phyloP scores from a whole-genome alignment of 140 eudicot species.

The Stevia rebaudiana region DNA sequence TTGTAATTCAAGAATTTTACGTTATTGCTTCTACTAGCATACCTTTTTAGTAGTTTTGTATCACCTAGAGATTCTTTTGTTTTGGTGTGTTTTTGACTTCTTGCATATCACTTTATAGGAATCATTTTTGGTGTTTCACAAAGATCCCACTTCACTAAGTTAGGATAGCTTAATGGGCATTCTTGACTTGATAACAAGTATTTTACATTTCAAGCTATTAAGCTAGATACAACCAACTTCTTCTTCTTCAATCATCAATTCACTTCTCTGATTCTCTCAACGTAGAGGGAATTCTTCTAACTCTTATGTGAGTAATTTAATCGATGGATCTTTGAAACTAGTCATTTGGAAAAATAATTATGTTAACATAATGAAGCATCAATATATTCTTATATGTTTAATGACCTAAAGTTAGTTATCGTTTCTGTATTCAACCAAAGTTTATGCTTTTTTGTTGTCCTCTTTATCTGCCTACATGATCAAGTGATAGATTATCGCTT shows the following conservation, averaged over 20 bases:
- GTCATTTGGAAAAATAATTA: neutral
- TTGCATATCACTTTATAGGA: neutral
- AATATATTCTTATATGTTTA: neutral
- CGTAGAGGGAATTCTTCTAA: constrained; percentile 1
- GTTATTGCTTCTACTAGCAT: neutral
- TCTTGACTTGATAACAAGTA: neutral
- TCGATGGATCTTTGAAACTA: neutral
- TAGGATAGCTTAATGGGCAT: constrained; percentile 4
- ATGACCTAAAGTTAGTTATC: neutral
- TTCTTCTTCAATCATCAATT: neutral
- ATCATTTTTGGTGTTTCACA: neutral
- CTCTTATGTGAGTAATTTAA: neutral
- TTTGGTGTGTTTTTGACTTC: neutral
- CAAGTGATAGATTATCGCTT: neutral
- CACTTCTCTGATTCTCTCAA: constrained; percentile 1
- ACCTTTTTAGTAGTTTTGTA: neutral
- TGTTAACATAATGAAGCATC: neutral
- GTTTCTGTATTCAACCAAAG: neutral
- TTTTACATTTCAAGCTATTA: neutral
- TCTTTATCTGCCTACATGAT: neutral
- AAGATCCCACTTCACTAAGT: neutral
- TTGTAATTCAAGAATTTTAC: constrained; percentile 1
- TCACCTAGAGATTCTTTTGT: neutral
- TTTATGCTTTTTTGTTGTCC: constrained; percentile 2
- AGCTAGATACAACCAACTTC: neutral